Base-by-base conservation (phyloP, 805 yeast genomes). In the Candida ipomoeae region DNA sequence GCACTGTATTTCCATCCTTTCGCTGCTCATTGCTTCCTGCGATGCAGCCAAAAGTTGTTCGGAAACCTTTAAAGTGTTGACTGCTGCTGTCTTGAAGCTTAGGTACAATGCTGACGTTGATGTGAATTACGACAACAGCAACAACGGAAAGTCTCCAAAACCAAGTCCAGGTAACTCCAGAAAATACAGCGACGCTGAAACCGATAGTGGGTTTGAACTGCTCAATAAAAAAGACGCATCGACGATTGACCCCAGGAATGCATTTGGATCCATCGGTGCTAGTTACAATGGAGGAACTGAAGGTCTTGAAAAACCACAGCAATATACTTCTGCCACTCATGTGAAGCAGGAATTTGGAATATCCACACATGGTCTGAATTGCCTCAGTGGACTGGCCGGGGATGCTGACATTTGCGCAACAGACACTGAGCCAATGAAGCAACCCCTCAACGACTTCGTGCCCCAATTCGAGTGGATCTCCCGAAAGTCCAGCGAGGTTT, bases 1-100 rank as follows among this genome's bases (percentile, higher is more conserved):
- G 26, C 75, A 77, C 40, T 82, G 87, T 45, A 71, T 82, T 46
- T 71, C 73, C 13, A 85, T 87, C 3, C 67, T 89, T 48, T 73
- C 75, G 20, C 80, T 85, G 32, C 69, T 89, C 60, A 70, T 75
- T 26, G 89, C 84, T 44, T 75, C 82, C 39, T 88, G 96, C 66
- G 90, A 85, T 53, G 92, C 96, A 1, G 95, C 96, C 0, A 67
- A 68, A 7, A 81, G 78, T 47, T 88, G 96, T 61, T 73, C 79
- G 36, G 87, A 84, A 53, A 83, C 87, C 31, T 85, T 85, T 61
- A 87, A 85, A 55, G 79, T 86, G 33, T 66, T 89, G 43, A 75
- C 87, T 0, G 83, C 86, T 6, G 96, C 88, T 0, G 84, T 89
- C 13, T 71, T 85, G 14, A 80, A 81, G 60, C 64, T 88, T 46